Percentiles rank a stretch among this genome's conserved stretches.
Conservation (phyloP, 2,329 filamentous ascomycete genomes). For the Thelonectria olida region DNA sequence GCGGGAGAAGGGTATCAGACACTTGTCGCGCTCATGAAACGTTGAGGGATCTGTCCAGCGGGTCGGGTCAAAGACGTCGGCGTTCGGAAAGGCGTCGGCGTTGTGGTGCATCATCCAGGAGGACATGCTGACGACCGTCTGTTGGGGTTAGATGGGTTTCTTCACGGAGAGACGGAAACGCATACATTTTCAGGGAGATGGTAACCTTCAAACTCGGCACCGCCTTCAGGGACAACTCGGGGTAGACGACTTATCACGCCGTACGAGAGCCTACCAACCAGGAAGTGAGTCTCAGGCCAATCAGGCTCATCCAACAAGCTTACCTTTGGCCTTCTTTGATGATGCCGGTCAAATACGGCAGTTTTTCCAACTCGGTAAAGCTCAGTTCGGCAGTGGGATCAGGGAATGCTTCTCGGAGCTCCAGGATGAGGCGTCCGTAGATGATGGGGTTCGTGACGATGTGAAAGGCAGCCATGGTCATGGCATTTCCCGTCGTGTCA, state of each 20-base stretch:
- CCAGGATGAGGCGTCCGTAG: conserved; percentile 6
- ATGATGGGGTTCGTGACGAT: conserved; percentile 12
- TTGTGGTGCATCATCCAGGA: conserved; percentile 25
- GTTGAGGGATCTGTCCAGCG: conserved; percentile 15
- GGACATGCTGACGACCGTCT: conserved; percentile 20
- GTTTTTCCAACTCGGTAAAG: conserved; percentile 8
- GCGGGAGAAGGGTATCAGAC: conserved; percentile 13
- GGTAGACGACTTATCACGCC: conserved; percentile 17
- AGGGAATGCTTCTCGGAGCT: conserved; percentile 15
- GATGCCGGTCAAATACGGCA: conserved; percentile 14
- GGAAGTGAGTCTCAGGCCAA: neutral
- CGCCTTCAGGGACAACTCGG: conserved; percentile 13
- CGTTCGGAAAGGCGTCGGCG: conserved; percentile 5
- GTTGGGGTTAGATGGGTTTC: neutral
- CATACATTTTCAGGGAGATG: conserved; percentile 14
- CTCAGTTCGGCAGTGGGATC: conserved; percentile 1
- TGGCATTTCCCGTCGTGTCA: conserved; percentile 13
- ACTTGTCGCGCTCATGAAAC: conserved; percentile 14
- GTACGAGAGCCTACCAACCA: conserved; percentile 8
- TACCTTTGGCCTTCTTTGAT: conserved; percentile 20
- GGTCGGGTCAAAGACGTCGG: conserved; percentile 15
- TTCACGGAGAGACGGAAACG: neutral
- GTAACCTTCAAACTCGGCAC: conserved; percentile 11
- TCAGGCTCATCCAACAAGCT: neutral
- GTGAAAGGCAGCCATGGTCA: conserved; percentile 20